Base-by-base conservation (phyloP, 768 basidiomycete genomes). In the Suillus brevipes region DNA sequence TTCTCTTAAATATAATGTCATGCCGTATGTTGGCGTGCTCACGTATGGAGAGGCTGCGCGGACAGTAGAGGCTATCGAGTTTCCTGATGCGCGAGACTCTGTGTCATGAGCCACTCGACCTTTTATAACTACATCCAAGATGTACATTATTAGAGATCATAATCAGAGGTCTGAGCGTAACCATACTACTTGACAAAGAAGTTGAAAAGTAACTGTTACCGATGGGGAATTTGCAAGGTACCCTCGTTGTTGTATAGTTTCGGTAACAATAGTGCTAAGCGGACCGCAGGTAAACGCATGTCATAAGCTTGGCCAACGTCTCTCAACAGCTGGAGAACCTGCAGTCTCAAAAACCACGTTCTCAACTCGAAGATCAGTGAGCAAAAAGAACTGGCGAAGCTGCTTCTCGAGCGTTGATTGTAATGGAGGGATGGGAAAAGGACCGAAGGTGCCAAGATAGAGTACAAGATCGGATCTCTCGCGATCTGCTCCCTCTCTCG, bases 1-100 rank as follows among this genome's bases (percentile, higher is more conserved):
- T 74, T 80, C 84, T 1, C 82, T 97, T 34, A 91, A 90, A 71
- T 97, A 95, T 78, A 94, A 95, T 72, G 73, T 94, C 38, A 95
- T 96, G 93, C 95, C 95, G 8, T 89, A 90, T 72, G 91, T 96
- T 23, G 95, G 95, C 23, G 69, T 87, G 52, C 82, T 95, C 57
- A 88, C 85, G 3, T 90, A 89, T 60, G 94, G 93, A 31, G 90
- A 92, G 74, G 92, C 87, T 16, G 81, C 81, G 56, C 80, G 81
- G 56, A 83, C 81, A 43, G 66, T 65, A 23, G 70, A 76, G 64
- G 74, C 79, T 31, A 71, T 82, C n/a, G 71, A 70, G 16, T 73
- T 78, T 69, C 77, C 77, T 56, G 73, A 74, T 31, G 75, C 75
- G 9, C 65, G 69, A 50, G 75, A 78, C 63, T 71, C 75, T 1